Evolutionary conservation across 2,329 filamentous ascomycete species (phyloP).

Genomic region (Aspergillus sp.): DNA sequence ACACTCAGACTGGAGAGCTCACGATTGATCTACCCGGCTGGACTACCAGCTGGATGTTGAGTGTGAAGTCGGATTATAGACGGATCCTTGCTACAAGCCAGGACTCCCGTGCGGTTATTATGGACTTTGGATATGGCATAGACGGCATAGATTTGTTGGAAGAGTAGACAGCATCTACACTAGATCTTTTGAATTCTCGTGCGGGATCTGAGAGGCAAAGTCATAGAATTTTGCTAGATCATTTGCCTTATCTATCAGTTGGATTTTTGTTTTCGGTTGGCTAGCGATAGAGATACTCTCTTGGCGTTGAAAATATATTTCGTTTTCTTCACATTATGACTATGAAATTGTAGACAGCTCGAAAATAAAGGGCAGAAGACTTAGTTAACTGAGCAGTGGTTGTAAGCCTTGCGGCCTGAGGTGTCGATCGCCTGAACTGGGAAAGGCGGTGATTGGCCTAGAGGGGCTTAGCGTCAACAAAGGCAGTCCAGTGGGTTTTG

Average conservation of each 20-base stretch:
- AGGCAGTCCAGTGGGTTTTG: slow-evolving; percentile 18
- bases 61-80: slow-evolving; percentile 92
- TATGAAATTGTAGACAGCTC: no score
- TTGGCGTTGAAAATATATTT: neutral
- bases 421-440: slow-evolving; percentile 6
- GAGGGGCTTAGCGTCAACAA: slow-evolving; percentile 20
- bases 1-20: slow-evolving; percentile 75
- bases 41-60: slow-evolving; percentile 96
- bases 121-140: slow-evolving; percentile 78
- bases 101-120: slow-evolving; percentile 85
- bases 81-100: slow-evolving; percentile 94
- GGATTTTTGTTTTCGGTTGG: slow-evolving; percentile 8
- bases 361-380: no score
- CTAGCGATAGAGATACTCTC: slow-evolving; percentile 21
- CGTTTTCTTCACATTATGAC: neutral
- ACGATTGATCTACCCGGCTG: slow-evolving; percentile 87
- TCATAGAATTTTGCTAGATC: neutral
- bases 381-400: no score
- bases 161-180: slow-evolving; percentile 26
- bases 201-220: slow-evolving; percentile 7
- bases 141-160: slow-evolving; percentile 54
- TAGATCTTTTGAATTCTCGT: slow-evolving; percentile 8
- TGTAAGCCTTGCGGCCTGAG: neutral
- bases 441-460: slow-evolving; percentile 19
- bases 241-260: neutral